Base-by-base conservation (phyloP, 768 basidiomycete species). In the Serpula lacrymans region DNA sequence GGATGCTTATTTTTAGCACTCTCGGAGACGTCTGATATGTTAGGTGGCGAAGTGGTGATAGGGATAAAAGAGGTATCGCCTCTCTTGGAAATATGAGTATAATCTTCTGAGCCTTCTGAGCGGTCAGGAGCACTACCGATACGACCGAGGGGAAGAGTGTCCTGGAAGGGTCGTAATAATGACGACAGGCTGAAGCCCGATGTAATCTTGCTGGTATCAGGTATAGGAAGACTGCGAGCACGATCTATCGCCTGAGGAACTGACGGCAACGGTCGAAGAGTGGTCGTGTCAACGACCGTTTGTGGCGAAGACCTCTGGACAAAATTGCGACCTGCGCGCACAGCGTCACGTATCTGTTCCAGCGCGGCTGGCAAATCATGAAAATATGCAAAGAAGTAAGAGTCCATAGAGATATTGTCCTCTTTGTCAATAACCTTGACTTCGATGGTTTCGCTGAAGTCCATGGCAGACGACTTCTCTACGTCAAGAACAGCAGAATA, bases 301-400 rank as follows among this genome's bases (percentile, higher is more conserved):
- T 45, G 48, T 14, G 52, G 54, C 39, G 30, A 43, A 35, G 52
- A 61, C 37, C 23, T 38, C 20, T 54, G 21, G 17, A 48, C 43
- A 9, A 52, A 46, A 3, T 57, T 60, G 27, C 78, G 77, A 51
- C 79, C 69, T 13, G 65, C 62, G 41, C 84, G 78, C 24, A 96
- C 79, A 9, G 78, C 80, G 46, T 82, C 78, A 22, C 87, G 82
- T 44, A 98, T 93, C 58, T 85, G 80, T 29, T 85, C 82, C 41
- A 94, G 70, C 2, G 91, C 88, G 25, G 60, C 71, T 6, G 83
- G 71, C 26, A 91, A 72, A 61, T 94, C 79, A 49, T 82, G 82
- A 62, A 97, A 96, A 60, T 96, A 97, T 11, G 94, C 91, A 55
- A 95, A 95, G 64, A 95, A 96, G 57, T 91, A 92, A 2, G 88